Conservation (phyloP, 2,329 filamentous ascomycete species). For the Pseudogymnoascus sp. region DNA sequence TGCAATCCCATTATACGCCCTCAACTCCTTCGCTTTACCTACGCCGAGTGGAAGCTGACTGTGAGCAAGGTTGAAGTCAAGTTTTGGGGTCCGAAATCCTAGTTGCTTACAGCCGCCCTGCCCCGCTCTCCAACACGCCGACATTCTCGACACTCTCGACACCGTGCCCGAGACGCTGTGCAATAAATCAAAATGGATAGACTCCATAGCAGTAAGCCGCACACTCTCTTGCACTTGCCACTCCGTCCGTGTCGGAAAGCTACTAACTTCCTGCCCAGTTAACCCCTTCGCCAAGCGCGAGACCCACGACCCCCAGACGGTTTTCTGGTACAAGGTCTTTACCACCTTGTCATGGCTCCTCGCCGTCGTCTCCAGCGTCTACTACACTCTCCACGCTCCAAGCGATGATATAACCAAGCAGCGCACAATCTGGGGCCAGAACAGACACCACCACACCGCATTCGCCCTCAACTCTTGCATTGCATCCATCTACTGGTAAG, state of each 20-base stretch:
- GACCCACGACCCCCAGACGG: constrained; percentile 48
- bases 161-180: background rate
- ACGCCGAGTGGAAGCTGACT: background rate
- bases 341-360: constrained; percentile 68
- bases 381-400: constrained; percentile 61
- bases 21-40: background rate
- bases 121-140: background rate
- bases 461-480: constrained; percentile 65
- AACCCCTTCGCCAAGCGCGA: constrained; percentile 72
- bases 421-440: constrained; percentile 68
- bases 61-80: background rate
- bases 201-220: constrained; percentile 9
- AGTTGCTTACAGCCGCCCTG: background rate
- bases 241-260: background rate
- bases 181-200: constrained; percentile 5
- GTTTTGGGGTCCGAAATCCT: background rate
- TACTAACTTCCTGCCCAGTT: constrained; percentile 35
- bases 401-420: constrained; percentile 51
- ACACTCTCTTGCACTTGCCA: background rate
- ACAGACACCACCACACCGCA: constrained; percentile 56
- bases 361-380: constrained; percentile 62
- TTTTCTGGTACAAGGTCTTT: constrained; percentile 68
- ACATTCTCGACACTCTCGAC: background rate
- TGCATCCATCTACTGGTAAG: constrained; percentile 67
- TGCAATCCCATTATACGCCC: background rate